Percentiles rank a stretch among this genome's conserved stretches.
phyloP scores from a whole-genome alignment of 1,284 basidiomycete genomes.

The Ustilago curta region DNA sequence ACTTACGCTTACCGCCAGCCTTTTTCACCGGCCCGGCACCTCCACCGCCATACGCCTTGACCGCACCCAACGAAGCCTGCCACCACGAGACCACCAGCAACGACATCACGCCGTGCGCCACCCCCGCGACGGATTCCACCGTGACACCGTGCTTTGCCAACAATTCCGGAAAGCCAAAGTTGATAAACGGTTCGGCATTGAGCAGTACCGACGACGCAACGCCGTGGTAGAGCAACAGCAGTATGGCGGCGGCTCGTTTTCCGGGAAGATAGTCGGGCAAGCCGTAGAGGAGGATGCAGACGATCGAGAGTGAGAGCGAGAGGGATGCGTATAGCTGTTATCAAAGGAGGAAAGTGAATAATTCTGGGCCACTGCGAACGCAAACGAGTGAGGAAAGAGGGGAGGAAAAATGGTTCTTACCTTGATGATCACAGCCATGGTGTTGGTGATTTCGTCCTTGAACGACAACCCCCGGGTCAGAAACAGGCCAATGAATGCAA shows the following conservation, averaged over 20 bases:
- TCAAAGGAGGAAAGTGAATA: background rate
- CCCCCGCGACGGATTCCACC: slow-evolving; percentile 34
- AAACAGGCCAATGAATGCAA: slow-evolving; percentile 80
- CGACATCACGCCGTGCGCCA: slow-evolving; percentile 46
- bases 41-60: slow-evolving; percentile 21
- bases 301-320: slow-evolving; percentile 33
- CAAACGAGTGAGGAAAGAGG: background rate
- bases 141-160: slow-evolving; percentile 72
- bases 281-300: slow-evolving; percentile 42
- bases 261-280: slow-evolving; percentile 81
- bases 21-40: background rate
- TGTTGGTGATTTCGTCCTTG: slow-evolving; percentile 80
- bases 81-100: slow-evolving; percentile 47
- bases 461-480: slow-evolving; percentile 77
- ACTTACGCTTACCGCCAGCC: slow-evolving; percentile 28
- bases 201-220: slow-evolving; percentile 79
- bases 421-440: slow-evolving; percentile 79
- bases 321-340: slow-evolving; percentile 38
- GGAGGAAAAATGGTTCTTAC: slow-evolving; percentile 71
- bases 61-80: slow-evolving; percentile 37
- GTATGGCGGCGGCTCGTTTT: slow-evolving; percentile 82
- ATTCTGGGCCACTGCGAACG: background rate
- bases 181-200: slow-evolving; percentile 81
- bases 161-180: slow-evolving; percentile 76
- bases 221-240: slow-evolving; percentile 81